Evolutionary conservation across 2,329 filamentous ascomycete genomes (phyloP).

Genomic region (Diaporthe sp.): DNA sequence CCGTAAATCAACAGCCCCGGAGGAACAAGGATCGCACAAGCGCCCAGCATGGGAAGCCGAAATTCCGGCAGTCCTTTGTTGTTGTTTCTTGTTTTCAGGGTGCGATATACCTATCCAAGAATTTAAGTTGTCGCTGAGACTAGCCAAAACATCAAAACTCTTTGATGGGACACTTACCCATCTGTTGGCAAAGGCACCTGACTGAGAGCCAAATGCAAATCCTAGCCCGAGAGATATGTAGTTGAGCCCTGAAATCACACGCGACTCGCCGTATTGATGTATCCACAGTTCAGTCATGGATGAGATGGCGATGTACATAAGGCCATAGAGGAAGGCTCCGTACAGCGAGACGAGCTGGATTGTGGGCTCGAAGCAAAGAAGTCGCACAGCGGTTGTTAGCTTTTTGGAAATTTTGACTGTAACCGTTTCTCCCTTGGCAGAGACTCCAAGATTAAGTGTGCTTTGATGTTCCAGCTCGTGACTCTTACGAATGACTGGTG

Average conservation of each 20-base stretch:
- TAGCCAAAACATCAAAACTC: rapidly evolving
- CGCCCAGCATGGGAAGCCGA: not conserved
- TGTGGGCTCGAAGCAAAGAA: slow-evolving; percentile 13
- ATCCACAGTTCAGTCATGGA: slow-evolving; percentile 21
- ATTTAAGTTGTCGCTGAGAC: not conserved
- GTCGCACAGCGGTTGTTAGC: not conserved
- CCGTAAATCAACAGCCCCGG: not conserved
- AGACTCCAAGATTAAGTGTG: too few species aligned
- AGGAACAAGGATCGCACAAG: slow-evolving; percentile 5
- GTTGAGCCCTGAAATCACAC: not conserved
- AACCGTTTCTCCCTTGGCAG: not conserved
- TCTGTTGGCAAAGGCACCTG: slow-evolving; percentile 5
- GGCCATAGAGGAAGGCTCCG: slow-evolving; percentile 8
- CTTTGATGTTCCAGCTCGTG: not conserved
- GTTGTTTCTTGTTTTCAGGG: not conserved
- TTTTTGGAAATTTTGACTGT: not conserved
- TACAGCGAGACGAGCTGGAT: slow-evolving; percentile 19
- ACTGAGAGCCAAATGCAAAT: slow-evolving; percentile 11
- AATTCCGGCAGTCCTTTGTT: slow-evolving; percentile 15
- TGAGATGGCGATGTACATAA: slow-evolving; percentile 25
- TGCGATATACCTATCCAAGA: not conserved
- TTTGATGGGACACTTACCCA: not conserved
- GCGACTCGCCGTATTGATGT: not conserved
- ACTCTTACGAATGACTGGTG: not conserved
- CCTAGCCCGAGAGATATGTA: slow-evolving; percentile 14